Base-by-base conservation (phyloP, 768 basidiomycete species). In the Cubamyces sp. region DNA sequence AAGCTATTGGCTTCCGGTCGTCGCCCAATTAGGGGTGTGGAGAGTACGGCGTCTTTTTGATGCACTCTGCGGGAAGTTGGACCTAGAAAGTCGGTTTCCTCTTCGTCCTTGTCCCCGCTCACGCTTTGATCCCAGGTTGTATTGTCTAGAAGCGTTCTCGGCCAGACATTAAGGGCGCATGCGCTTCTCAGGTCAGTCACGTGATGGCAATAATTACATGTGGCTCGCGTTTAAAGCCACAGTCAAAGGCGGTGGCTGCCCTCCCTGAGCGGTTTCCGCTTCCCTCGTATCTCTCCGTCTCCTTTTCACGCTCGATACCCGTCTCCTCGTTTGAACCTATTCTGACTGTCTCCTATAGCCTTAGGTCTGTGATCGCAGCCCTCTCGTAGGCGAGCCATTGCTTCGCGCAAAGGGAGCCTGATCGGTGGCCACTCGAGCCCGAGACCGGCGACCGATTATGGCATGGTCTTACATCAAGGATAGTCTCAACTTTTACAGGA, bases 401-500 rank as follows among this genome's bases (percentile, higher is more conserved):
- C 15, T 21, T n/a, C 39, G 34, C 23, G 37, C 37, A 19, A 23
- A 9, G 40, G 37, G 21, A 23, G 30, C 19, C 8, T 21, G 11
- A 21, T 40, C 21, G 34, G 18, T 23, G 23, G n/a, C 51, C 39
- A 23, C 51, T 39, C 54, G 14, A 16, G 5, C 15, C 6, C 43
- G 6, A 47, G 9, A 6, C 15, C n/a, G 5, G 19, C 19, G 1
- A 18, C 16, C 23, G 5, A 12, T 8, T n/a, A 50, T 52, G 54
- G 11, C 41, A 6, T 64, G 62, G 62, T 25, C 48, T 12, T 49
- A 40, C 28, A 26, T 65, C 15, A 34, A 34, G 19, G 37, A 43
- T 0, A 52, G 48, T 9, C 67, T 77, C 58, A 76, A 74, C 55
- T 77, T 77, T 59, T 77, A 73, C 57, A 69, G 76, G 4, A 68